A percentile compares a stretch with the other conserved stretches of the same genome.
phyloP scores from a whole-genome alignment of 2,329 filamentous ascomycete species.

The Mycosphaerelloides madeirae region DNA sequence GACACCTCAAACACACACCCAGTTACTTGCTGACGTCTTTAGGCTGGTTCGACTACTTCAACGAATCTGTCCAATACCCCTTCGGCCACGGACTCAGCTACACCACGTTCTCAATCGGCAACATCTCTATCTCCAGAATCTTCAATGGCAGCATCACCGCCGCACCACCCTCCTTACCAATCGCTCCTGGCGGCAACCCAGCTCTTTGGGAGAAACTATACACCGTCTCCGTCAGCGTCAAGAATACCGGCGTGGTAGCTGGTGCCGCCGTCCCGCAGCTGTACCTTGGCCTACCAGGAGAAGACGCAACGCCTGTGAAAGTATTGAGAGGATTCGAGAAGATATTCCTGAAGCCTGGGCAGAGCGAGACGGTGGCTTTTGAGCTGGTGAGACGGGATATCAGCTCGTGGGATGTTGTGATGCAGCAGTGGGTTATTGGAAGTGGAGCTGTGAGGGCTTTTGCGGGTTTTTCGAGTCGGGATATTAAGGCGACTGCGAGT shows the following conservation, averaged over 20 bases:
- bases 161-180: conserved; percentile 50
- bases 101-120: conserved; percentile 22
- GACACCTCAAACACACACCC: background rate
- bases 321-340: conserved; percentile 45
- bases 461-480: conserved; percentile 25
- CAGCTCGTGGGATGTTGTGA: conserved; percentile 34
- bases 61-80: conserved; percentile 27
- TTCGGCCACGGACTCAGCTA: conserved; percentile 27
- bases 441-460: conserved; percentile 18
- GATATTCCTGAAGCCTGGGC: conserved; percentile 28
- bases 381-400: conserved; percentile 32
- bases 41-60: conserved; percentile 42
- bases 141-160: conserved; percentile 38
- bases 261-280: conserved; percentile 56
- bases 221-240: conserved; percentile 48
- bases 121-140: conserved; percentile 10
- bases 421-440: conserved; percentile 32
- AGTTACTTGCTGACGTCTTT: background rate
- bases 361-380: conserved; percentile 27
- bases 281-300: conserved; percentile 42
- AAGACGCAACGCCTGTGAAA: conserved; percentile 43
- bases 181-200: conserved; percentile 56
- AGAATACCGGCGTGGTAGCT: conserved; percentile 56
- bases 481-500: conserved; percentile 15
- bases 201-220: conserved; percentile 57